A percentile compares a stretch with the other conserved stretches of the same genome.
phyloP scores from a whole-genome alignment of 306 rosid genomes.

The Oemleria cerasiformis region DNA sequence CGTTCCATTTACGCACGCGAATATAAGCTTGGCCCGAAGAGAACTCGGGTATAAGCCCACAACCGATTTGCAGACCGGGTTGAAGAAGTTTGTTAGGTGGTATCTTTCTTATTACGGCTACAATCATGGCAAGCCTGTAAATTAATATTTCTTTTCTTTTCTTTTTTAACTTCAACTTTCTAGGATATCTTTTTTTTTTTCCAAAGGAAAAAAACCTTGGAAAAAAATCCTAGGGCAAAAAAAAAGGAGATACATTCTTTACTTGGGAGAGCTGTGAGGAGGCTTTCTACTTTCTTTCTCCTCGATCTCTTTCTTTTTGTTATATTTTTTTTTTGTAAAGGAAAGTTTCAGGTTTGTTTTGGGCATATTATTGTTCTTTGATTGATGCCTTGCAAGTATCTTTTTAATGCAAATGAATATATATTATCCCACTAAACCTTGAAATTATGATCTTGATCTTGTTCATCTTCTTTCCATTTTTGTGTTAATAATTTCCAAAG shows the following conservation, averaged over 20 bases:
- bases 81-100: slow-evolving; percentile 88
- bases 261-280: slow-evolving; percentile 33
- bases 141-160: slow-evolving; percentile 23
- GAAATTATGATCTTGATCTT: too few relatives aligned
- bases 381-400: not conserved
- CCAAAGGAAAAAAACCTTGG: not conserved
- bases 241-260: slow-evolving; percentile 36
- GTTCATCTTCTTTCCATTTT: not conserved
- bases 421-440: not conserved
- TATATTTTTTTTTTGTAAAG: slow-evolving; percentile 38
- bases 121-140: slow-evolving; percentile 55
- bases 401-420: not conserved
- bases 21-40: slow-evolving; percentile 58
- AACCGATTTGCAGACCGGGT: slow-evolving; percentile 85
- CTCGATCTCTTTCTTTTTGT: slow-evolving; percentile 19
- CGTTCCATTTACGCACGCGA: slow-evolving; percentile 90
- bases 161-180: not conserved
- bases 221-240: slow-evolving; percentile 20
- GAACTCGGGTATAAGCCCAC: slow-evolving; percentile 83
- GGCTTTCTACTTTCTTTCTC: too few relatives aligned
- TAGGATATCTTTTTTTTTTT: slow-evolving; percentile 28
- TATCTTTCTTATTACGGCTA: slow-evolving; percentile 83
- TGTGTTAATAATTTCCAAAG: too few relatives aligned
- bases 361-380: not conserved
- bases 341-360: slow-evolving; percentile 17